Conservation (phyloP, 2,329 filamentous ascomycete genomes). For the Plenodomus biglobosus region DNA sequence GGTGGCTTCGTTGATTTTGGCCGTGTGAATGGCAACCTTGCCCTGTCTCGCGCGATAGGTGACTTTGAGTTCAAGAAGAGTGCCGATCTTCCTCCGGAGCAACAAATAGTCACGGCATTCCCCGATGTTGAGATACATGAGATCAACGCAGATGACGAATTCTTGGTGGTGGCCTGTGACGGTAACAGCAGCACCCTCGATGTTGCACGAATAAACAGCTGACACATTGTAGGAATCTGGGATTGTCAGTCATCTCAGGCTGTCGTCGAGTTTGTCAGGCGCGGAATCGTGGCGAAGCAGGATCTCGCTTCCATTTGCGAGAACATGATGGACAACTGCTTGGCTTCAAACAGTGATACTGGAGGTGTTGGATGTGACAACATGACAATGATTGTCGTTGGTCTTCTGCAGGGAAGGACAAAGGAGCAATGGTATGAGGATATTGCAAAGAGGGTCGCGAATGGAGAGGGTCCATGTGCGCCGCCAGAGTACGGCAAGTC, state of each 20-base stretch:
- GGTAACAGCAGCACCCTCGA: conserved; percentile 31
- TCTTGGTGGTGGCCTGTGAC: conserved; percentile 55
- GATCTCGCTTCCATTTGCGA: conserved; percentile 93
- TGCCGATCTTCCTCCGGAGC: conserved; percentile 92
- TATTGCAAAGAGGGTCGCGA: conserved; percentile 89
- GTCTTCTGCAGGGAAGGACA: conserved; percentile 83
- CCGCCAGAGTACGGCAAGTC: conserved; percentile 98
- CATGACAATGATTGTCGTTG: conserved; percentile 96
- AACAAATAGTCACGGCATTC: conserved; percentile 96
- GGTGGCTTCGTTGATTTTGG: conserved; percentile 98
- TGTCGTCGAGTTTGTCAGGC: conserved; percentile 93
- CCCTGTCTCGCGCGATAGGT: conserved; percentile 92
- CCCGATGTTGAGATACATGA: conserved; percentile 93
- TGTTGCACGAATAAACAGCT: conserved; percentile 11
- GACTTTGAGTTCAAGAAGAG: conserved; percentile 99
- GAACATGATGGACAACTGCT: conserved; percentile 99
- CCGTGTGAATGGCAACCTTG: conserved; percentile 96
- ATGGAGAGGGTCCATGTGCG: conserved; percentile 96
- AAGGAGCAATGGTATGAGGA: conserved; percentile 99
- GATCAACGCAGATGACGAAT: conserved; percentile 90
- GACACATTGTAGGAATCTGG: conserved; percentile 77
- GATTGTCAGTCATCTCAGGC: conserved; percentile 98
- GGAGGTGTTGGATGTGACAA: conserved; percentile 98
- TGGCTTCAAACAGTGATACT: conserved; percentile 96
- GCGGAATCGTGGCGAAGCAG: conserved; percentile 95